A percentile compares a stretch with the other conserved stretches of the same genome.
Evolutionary conservation across 345 rosid genomes (phyloP).

Genomic region (Brassica nigra): DNA sequence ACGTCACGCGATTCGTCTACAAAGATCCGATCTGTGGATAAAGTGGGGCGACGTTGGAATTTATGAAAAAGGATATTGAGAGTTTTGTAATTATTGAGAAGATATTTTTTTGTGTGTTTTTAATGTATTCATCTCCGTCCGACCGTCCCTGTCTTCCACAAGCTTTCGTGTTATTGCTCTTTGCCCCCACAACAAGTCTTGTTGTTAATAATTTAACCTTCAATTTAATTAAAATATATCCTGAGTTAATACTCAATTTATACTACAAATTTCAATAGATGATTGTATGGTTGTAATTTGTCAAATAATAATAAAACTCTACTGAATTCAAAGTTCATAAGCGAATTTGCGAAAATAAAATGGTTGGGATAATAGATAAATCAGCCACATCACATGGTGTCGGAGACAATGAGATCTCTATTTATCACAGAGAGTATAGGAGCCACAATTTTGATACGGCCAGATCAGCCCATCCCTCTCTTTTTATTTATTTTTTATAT

Average conservation of each 20-base stretch:
- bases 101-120: conserved; percentile 7
- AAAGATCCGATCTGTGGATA: conserved; percentile 11
- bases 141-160: background rate
- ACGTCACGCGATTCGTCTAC: conserved; percentile 10
- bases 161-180: background rate
- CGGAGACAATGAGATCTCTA: conserved; percentile 27
- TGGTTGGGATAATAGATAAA: conserved; percentile 34
- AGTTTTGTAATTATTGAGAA: conserved; percentile 12
- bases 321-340: background rate
- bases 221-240: background rate
- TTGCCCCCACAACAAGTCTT: background rate
- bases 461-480: conserved; percentile 32
- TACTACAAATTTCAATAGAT: background rate
- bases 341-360: background rate
- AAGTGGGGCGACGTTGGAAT: background rate
- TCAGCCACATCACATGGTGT: conserved; percentile 37
- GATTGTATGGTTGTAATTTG: background rate
- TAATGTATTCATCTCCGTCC: background rate
- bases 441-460: conserved; percentile 40
- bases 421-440: background rate
- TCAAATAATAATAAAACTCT: background rate
- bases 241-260: background rate
- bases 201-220: background rate
- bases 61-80: conserved; percentile 3
- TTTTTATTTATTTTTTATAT: background rate